Base-by-base conservation (phyloP, 345 rosid species). In the Streptanthus diversifolius region DNA sequence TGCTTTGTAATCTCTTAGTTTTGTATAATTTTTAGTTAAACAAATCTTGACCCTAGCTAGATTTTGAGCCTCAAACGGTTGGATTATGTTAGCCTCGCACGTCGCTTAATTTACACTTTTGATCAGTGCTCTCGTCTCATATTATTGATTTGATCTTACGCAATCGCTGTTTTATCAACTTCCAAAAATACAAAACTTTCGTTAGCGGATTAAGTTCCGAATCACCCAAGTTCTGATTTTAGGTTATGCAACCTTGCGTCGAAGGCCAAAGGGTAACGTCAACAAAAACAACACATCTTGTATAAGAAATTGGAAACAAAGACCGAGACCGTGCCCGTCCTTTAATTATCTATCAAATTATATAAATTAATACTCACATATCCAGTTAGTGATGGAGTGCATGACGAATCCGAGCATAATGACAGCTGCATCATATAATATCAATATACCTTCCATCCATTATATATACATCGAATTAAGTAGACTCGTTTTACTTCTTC, bases 351-450 rank as follows among this genome's bases (percentile, higher is more conserved):
- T 15, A 70, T 44, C 43, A 39, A 24, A 47, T 43, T 29, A 13
- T 17, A 51, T n/a, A 25, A 29, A 14, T 4, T 21, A 54, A 30
- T 54, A 54, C n/a, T 53, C 10, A 53, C 6, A 19, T 14, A 53
- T 27, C 29, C 19, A 14, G n/a, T 8, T 71, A 27, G 63, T 63
- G 76, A 63, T 63, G 70, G 63, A 63, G 45, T 24, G 7, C 63
- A 72, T 63, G 70, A 63, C 76, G 76, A 72, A 52, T 63, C 63
- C n/a, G 11, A 53, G 54, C 53, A 62, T 62, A 52, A 14, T 52
- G 54, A 63, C 63, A 72, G 44, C 63, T 71, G 14, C 47, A 22
- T 45, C 21, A 45, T 44, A 15, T 14, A 8, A 45, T 4, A 45
- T 4, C 22, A n/a, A 7, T 44, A 30, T 52, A 68, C 47, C 6